phyloP scores from a whole-genome alignment of 2,329 filamentous ascomycete species.

The Ascochyta fabae region DNA sequence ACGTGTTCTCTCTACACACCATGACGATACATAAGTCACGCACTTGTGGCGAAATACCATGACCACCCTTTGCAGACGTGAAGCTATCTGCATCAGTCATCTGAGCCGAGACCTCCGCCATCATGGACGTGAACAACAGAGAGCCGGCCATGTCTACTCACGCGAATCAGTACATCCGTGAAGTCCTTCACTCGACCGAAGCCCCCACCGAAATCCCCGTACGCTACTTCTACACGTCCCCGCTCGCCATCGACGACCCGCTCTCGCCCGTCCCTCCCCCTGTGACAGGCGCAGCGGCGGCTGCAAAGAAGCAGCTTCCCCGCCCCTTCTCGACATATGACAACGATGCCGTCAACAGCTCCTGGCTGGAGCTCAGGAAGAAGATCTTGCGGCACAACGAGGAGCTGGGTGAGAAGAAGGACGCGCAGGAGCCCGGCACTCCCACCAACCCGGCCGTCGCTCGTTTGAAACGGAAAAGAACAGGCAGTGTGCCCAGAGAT shows the following conservation, averaged over 20 bases:
- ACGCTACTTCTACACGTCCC: constrained; percentile 81
- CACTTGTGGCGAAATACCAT: constrained; percentile 21
- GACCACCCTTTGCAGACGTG: constrained; percentile 7
- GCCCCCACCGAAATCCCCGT: constrained; percentile 43
- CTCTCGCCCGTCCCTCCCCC: constrained; percentile 70
- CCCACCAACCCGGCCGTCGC: constrained; percentile 43
- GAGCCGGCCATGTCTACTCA: constrained; percentile 37
- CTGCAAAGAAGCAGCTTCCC: constrained; percentile 64
- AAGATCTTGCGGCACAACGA: constrained; percentile 55
- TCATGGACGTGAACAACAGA: constrained; percentile 34
- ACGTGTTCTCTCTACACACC: constrained; percentile 6
- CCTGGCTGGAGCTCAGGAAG: constrained; percentile 70
- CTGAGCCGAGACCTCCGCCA: constrained; percentile 12
- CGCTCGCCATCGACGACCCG: constrained; percentile 85
- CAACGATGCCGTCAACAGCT: constrained; percentile 78
- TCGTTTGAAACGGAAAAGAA: constrained; percentile 45
- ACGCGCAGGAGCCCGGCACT: constrained; percentile 24
- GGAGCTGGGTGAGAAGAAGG: constrained; percentile 46
- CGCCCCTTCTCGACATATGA: constrained; percentile 81
- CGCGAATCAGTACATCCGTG: constrained; percentile 54
- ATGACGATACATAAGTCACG: constrained; percentile 16
- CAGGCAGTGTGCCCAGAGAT: constrained; percentile 35
- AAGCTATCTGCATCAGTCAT: background rate
- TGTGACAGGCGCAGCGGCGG: constrained; percentile 53
- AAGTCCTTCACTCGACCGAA: constrained; percentile 50